Evolutionary conservation across 2,329 filamentous ascomycete genomes (phyloP).

Genomic region (Cordyceps militaris): DNA sequence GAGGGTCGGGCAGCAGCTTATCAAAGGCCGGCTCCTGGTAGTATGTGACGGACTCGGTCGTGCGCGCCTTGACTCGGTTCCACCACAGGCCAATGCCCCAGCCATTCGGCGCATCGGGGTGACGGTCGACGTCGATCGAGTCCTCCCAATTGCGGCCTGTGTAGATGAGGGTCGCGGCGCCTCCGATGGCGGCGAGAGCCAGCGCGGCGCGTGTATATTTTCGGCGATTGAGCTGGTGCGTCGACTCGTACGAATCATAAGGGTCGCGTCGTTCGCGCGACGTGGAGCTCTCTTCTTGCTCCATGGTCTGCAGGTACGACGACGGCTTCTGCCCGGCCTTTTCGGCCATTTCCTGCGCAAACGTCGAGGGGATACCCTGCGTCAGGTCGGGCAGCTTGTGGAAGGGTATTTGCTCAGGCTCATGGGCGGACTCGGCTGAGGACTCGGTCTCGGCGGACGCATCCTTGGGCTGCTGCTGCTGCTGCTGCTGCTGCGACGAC

Average conservation of each 20-base stretch:
- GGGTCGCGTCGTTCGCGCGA: conserved; percentile 38
- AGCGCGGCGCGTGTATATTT: conserved; percentile 72
- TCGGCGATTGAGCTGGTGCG: conserved; percentile 74
- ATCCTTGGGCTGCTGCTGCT: conserved; percentile 4
- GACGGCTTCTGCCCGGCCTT: conserved; percentile 24
- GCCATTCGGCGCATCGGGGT: conserved; percentile 70
- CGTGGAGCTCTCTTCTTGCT: conserved; percentile 27
- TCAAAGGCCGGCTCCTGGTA: conserved; percentile 95
- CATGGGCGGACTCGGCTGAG: conserved; percentile 23
- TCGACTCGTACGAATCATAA: conserved; percentile 79
- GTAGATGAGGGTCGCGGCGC: conserved; percentile 58
- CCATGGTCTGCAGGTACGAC: conserved; percentile 28
- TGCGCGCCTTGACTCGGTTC: conserved; percentile 68
- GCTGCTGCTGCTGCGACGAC: background rate
- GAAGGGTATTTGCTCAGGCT: conserved; percentile 40
- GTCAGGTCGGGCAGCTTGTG: conserved; percentile 81
- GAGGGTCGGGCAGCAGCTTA: conserved; percentile 78
- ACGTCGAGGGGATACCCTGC: conserved; percentile 88
- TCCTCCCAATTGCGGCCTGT: conserved; percentile 87
- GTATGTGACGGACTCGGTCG: conserved; percentile 72
- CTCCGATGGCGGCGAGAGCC: conserved; percentile 47
- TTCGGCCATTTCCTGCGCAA: conserved; percentile 64
- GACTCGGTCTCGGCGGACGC: conserved; percentile 14
- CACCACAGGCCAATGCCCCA: conserved; percentile 74
- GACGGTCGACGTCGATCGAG: conserved; percentile 61